Evolutionary conservation across 2,329 filamentous ascomycete genomes (phyloP).

Genomic region (Aspergillus sp.): DNA sequence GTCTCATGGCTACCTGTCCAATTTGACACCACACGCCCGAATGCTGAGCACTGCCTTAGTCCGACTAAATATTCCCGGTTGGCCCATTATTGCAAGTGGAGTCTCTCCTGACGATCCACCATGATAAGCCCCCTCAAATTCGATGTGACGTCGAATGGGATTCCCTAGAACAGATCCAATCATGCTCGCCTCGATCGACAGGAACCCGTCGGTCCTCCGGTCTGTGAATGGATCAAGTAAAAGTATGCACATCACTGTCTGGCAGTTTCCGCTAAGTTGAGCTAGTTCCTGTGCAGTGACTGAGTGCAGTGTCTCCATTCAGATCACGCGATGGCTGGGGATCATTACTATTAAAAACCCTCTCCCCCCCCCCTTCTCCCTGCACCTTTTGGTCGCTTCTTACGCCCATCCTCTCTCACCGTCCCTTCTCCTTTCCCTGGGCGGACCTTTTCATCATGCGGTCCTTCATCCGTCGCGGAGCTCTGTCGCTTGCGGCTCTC

Average conservation of each 20-base stretch:
- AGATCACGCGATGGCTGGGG: slow-evolving; percentile 2
- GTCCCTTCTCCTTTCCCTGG: neutral
- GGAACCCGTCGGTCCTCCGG: slow-evolving; percentile 6
- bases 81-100: neutral
- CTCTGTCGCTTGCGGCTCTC: slow-evolving; percentile 30
- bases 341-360: neutral
- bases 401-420: neutral
- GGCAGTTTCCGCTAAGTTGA: neutral
- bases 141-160: slow-evolving; percentile 10
- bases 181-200: neutral
- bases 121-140: neutral
- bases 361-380: neutral
- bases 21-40: too few relatives aligned
- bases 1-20: too few relatives aligned
- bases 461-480: slow-evolving; percentile 25
- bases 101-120: slow-evolving; percentile 11
- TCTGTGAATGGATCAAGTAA: neutral
- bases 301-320: neutral
- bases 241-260: neutral
- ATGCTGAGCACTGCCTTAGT: neutral
- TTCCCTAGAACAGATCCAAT: slow-evolving; percentile 7
- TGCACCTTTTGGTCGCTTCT: neutral
- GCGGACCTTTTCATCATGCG: slow-evolving; percentile 22
- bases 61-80: neutral
- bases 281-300: neutral